These are phyloP conservation scores for Pleurotus djamor DNA, from an alignment of 768 basidiomycete species.

Conservation along the genomic window DNA sequence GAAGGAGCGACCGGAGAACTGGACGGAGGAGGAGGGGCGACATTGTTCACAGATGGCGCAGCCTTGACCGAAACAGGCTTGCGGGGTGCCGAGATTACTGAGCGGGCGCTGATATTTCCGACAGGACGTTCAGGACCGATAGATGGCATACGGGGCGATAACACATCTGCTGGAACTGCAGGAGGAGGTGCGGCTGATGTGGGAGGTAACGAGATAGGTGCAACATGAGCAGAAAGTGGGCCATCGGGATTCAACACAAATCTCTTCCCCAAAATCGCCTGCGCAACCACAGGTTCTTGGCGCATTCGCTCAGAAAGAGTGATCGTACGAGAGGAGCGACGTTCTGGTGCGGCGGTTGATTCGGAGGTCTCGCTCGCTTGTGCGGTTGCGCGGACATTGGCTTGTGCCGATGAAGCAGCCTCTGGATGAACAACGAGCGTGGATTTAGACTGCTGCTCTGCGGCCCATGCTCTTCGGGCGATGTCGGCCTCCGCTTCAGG, in stretches of 20 bases:
- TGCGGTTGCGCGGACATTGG: neutral
- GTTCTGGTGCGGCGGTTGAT: neutral
- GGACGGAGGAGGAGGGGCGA: too few relatives aligned
- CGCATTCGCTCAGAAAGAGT: neutral
- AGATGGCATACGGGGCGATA: too few relatives aligned
- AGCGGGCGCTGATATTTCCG: too few relatives aligned
- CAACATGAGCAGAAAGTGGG: neutral
- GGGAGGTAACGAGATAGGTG: neutral
- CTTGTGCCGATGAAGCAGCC: too few relatives aligned
- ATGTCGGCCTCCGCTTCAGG: slow-evolving; percentile 14
- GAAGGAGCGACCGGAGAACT: too few relatives aligned
- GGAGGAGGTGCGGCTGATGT: neutral
- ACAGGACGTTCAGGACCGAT: too few relatives aligned
- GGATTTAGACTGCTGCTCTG: slow-evolving; percentile 16
- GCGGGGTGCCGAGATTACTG: too few relatives aligned
- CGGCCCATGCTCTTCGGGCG: slow-evolving; percentile 17
- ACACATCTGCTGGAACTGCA: too few relatives aligned
- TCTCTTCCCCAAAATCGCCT: neutral
- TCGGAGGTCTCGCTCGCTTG: neutral
- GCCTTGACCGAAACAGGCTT: too few relatives aligned
- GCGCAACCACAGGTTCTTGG: neutral
- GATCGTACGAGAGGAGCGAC: neutral
- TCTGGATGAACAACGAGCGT: neutral
- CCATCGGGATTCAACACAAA: neutral
- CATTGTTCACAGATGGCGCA: too few relatives aligned